Conservation (phyloP, 2,329 filamentous ascomycete species). For the Dactylellina cionopaga region DNA sequence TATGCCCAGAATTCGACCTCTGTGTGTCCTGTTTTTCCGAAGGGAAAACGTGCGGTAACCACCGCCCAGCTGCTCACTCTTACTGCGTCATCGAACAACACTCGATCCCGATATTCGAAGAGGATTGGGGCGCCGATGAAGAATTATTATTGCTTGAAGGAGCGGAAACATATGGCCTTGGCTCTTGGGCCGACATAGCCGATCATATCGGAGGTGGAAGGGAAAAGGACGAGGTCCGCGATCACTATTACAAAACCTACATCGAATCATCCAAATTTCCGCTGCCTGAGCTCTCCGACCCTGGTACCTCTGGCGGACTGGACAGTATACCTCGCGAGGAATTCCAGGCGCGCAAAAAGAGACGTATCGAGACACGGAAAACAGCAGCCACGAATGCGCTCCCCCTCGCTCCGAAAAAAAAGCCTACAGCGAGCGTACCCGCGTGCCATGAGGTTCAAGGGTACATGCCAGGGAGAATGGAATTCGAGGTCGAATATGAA, state of each 20-base stretch:
- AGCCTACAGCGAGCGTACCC: conserved; percentile 93
- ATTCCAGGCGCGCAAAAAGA: conserved; percentile 92
- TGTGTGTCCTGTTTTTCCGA: conserved; percentile 94
- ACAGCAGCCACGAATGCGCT: conserved; percentile 85
- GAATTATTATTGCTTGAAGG: conserved; percentile 93
- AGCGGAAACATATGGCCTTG: conserved; percentile 92
- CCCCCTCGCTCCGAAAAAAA: conserved; percentile 87
- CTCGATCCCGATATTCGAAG: conserved; percentile 93
- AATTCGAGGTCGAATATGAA: conserved; percentile 97
- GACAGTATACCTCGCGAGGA: conserved; percentile 86
- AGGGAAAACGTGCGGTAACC: conserved; percentile 80
- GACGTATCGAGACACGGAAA: conserved; percentile 89
- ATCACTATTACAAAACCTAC: conserved; percentile 91
- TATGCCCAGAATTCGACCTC: conserved; percentile 93
- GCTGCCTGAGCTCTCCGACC: conserved; percentile 84
- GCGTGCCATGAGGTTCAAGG: conserved; percentile 98
- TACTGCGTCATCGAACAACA: conserved; percentile 98
- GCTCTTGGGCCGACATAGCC: conserved; percentile 97
- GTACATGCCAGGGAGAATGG: conserved; percentile 96
- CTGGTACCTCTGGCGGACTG: conserved; percentile 79
- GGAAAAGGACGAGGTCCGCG: conserved; percentile 91
- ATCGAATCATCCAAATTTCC: conserved; percentile 85
- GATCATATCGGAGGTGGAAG: conserved; percentile 97
- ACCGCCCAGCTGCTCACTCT: conserved; percentile 85
- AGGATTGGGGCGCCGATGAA: conserved; percentile 96